These are phyloP conservation scores for Tephrocybe sp. DNA, from an alignment of 768 basidiomycete genomes.

Conservation along the genomic window DNA sequence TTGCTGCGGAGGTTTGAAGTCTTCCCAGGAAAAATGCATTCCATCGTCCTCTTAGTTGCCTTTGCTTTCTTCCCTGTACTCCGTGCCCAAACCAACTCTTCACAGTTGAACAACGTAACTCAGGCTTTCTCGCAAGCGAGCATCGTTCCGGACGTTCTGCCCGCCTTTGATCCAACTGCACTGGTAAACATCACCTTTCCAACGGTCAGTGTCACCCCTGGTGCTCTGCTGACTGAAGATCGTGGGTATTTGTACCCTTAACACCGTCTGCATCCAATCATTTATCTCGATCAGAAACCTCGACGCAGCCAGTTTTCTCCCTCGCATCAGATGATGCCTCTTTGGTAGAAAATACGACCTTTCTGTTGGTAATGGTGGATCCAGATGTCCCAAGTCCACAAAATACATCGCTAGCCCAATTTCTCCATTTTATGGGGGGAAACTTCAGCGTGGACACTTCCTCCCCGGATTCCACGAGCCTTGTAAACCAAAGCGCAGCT, in stretches of 20 bases:
- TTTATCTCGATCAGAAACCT: constrained; percentile 27
- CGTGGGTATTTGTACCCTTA: constrained; percentile 25
- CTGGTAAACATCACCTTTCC: constrained; percentile 38
- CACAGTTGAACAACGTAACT: constrained; percentile 19
- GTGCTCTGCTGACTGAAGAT: constrained; percentile 33
- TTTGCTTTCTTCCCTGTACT: constrained; percentile 13
- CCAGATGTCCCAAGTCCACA: constrained; percentile 44
- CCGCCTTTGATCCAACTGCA: constrained; percentile 37
- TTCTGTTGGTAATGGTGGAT: constrained; percentile 41
- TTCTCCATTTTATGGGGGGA: constrained; percentile 41
- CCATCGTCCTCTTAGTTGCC: constrained; percentile 4
- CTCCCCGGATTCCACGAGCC: constrained; percentile 21
- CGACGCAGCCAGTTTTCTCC: constrained; percentile 31
- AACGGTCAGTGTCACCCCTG: constrained; percentile 32
- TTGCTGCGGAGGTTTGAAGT: too few species aligned
- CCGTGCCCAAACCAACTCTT: constrained; percentile 15
- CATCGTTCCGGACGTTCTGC: constrained; percentile 40
- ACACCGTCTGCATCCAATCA: not conserved
- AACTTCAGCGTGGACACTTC: constrained; percentile 31
- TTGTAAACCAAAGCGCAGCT: constrained; percentile 39
- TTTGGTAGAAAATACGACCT: constrained; percentile 25
- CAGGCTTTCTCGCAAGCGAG: constrained; percentile 35
- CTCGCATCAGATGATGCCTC: constrained; percentile 25
- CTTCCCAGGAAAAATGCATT: constrained; percentile 6
- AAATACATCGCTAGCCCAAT: constrained; percentile 33